Evolutionary conservation across 192 early-diverging fungal species (phyloP).

Genomic region (Coemansia sp.): DNA sequence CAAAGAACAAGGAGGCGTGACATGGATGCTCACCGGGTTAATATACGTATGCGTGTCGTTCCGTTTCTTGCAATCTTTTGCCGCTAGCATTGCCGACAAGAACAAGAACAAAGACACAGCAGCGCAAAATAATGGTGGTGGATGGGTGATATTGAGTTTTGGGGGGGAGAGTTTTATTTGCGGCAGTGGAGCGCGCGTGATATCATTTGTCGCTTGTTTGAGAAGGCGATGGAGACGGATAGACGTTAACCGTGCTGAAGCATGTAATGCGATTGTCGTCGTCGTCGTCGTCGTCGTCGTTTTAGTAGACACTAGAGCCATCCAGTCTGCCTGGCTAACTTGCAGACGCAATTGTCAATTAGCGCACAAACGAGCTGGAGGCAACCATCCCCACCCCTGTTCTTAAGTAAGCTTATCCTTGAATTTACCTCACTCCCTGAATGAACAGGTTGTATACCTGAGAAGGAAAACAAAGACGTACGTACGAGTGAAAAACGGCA

Average conservation of each 20-base stretch:
- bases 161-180: not conserved
- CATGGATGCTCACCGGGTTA: conserved; percentile 4
- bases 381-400: too few species aligned
- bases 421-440: too few species aligned
- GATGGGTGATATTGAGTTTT: too few species aligned
- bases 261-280: too few species aligned
- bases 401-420: too few species aligned
- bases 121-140: not conserved
- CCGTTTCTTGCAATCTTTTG: not conserved
- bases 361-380: too few species aligned
- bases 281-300: too few species aligned
- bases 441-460: not conserved
- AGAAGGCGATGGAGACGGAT: not conserved
- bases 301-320: too few species aligned
- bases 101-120: not conserved
- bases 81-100: conserved; percentile 9
- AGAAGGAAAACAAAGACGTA: not conserved
- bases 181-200: not conserved
- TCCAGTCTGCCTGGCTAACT: too few species aligned
- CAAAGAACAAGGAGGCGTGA: conserved; percentile 1
- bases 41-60: conserved; percentile 5
- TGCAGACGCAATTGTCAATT: too few species aligned
- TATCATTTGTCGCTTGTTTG: not conserved
- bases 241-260: too few species aligned
- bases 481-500: too few species aligned